Evolutionary conservation across 768 basidiomycete species (phyloP).

Genomic region (Lactifluus rugatus): DNA sequence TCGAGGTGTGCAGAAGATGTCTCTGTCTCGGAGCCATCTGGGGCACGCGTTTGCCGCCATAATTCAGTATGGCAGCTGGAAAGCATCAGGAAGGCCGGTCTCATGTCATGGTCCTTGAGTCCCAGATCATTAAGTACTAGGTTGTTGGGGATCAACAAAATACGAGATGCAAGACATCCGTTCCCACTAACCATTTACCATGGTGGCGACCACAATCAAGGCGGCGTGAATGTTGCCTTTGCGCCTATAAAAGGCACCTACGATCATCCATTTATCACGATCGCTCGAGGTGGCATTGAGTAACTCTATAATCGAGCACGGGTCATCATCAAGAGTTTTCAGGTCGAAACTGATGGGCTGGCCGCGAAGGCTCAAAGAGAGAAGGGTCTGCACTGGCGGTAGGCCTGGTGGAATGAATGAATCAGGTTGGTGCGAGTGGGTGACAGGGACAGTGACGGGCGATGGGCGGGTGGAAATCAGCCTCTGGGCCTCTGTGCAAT

Average conservation of each 20-base stretch:
- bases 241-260: constrained; percentile 44
- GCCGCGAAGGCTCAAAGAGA: constrained; percentile 14
- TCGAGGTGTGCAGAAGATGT: constrained; percentile 30
- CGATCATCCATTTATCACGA: constrained; percentile 46
- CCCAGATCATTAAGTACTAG: constrained; percentile 35
- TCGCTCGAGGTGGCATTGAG: constrained; percentile 38
- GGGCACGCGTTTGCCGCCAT: constrained; percentile 26
- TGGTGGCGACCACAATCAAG: constrained; percentile 32
- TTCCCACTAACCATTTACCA: constrained; percentile 37
- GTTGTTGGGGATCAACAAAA: neutral
- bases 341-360: constrained; percentile 31
- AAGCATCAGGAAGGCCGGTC: constrained; percentile 43
- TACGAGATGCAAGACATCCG: neutral
- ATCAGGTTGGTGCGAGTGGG: neutral
- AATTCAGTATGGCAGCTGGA: constrained; percentile 47
- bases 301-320: constrained; percentile 35
- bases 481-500: neutral
- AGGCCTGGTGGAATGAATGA: constrained; percentile 3
- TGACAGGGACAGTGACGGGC: neutral
- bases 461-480: neutral
- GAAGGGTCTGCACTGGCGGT: constrained; percentile 6
- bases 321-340: constrained; percentile 34
- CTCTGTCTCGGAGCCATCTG: constrained; percentile 21
- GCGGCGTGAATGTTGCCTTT: constrained; percentile 38
- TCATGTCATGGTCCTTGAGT: constrained; percentile 32